Evolutionary conservation across 768 basidiomycete species (phyloP).

Genomic region (Leccinum fibrillosum): DNA sequence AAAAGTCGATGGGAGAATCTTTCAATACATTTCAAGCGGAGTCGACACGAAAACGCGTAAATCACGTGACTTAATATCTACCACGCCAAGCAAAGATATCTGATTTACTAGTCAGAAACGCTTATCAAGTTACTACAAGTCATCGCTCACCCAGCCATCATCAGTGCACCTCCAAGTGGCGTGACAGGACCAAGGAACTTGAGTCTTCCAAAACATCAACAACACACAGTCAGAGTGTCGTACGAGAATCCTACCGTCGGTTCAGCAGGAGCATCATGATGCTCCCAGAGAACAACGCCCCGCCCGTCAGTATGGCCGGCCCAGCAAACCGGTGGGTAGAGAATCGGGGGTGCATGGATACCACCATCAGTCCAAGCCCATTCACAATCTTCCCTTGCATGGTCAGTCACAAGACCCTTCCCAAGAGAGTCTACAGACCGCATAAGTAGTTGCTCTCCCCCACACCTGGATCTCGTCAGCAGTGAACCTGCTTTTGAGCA

Average conservation of each 20-base stretch:
- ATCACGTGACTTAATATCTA: slow-evolving; percentile 36
- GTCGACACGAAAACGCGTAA: slow-evolving; percentile 41
- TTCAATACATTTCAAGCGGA: slow-evolving; percentile 42
- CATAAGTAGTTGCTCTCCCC: slow-evolving; percentile 60
- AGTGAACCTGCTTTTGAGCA: slow-evolving; percentile 48
- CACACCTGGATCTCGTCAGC: slow-evolving; percentile 56
- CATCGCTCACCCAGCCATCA: slow-evolving; percentile 63
- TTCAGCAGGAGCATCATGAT: slow-evolving; percentile 55
- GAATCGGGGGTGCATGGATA: slow-evolving; percentile 64
- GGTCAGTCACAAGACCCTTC: slow-evolving; percentile 8
- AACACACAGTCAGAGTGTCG: neutral
- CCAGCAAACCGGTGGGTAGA: slow-evolving; percentile 60
- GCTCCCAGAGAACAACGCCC: slow-evolving; percentile 59
- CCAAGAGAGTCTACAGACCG: slow-evolving; percentile 40
- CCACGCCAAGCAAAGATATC: slow-evolving; percentile 53
- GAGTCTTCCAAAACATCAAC: slow-evolving; percentile 31
- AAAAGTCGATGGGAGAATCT: slow-evolving; percentile 9
- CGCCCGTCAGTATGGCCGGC: slow-evolving; percentile 59
- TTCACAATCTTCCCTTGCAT: slow-evolving; percentile 53
- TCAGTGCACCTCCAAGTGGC: slow-evolving; percentile 58
- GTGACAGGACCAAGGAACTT: slow-evolving; percentile 62
- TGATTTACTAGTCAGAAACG: slow-evolving; percentile 20
- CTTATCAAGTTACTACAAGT: neutral
- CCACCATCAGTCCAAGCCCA: slow-evolving; percentile 59
- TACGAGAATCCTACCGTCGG: slow-evolving; percentile 29